These are phyloP conservation scores for Ulota crispa DNA, from an alignment of 225 moss, liverwort and hornwort genomes.

Conservation along the genomic window DNA sequence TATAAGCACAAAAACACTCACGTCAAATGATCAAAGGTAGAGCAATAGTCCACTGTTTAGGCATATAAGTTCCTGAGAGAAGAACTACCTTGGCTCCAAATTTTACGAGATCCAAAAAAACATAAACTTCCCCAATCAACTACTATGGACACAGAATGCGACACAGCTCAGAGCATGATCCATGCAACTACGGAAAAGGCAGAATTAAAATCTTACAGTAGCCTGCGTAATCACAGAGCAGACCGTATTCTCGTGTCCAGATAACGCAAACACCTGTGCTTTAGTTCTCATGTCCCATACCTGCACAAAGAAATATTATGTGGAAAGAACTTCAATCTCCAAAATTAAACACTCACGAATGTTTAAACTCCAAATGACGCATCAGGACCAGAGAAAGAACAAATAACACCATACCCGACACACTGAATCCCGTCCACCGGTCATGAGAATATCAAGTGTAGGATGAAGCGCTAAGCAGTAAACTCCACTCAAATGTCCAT, in stretches of 20 bases:
- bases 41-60: not conserved
- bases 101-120: not conserved
- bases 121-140: not conserved
- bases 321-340: not conserved
- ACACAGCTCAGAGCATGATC: not conserved
- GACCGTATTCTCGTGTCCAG: constrained; percentile 97
- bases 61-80: not conserved
- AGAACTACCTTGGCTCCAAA: not conserved
- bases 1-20: not conserved
- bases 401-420: constrained; percentile 72
- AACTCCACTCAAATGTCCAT: constrained; percentile 98
- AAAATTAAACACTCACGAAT: not conserved
- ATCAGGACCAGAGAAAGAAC: not conserved
- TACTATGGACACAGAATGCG: not conserved
- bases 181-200: constrained; percentile 12
- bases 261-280: constrained; percentile 93
- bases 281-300: constrained; percentile 99
- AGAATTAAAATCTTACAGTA: constrained; percentile 58
- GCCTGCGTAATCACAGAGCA: constrained; percentile 98
- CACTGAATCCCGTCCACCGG: constrained; percentile 96
- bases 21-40: not conserved
- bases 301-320: constrained; percentile 39
- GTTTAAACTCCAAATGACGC: not conserved
- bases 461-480: constrained; percentile 97
- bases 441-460: constrained; percentile 93